These are phyloP conservation scores for Thamnidium elegans DNA, from an alignment of 192 early-diverging fungal species.

Conservation along the genomic window DNA sequence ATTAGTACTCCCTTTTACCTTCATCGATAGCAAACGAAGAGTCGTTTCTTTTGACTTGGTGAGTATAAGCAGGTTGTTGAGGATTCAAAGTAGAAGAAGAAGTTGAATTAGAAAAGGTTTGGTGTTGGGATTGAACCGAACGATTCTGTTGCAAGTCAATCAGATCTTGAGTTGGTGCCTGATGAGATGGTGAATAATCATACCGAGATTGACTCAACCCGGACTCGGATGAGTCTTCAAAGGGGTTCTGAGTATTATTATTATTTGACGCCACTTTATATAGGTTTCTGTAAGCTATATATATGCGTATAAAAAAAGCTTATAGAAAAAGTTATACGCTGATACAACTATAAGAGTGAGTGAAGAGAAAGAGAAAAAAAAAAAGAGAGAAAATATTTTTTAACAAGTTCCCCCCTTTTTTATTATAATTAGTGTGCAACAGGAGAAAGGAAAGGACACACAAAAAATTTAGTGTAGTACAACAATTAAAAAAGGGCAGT, in stretches of 20 bases:
- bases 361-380: not conserved
- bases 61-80: not conserved
- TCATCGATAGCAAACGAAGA: constrained; percentile 15
- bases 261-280: constrained; percentile 19
- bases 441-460: not conserved
- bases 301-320: not conserved
- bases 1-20: not conserved
- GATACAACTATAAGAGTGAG: not conserved
- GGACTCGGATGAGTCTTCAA: constrained; percentile 18
- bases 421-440: not conserved
- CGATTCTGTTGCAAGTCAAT: constrained; percentile 19
- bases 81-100: not conserved
- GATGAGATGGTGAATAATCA: not conserved
- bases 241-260: constrained; percentile 13
- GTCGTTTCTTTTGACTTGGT: not conserved
- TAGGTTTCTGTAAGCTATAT: not conserved
- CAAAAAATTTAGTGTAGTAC: not conserved
- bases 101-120: not conserved
- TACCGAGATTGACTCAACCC: constrained; percentile 2
- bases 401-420: not conserved
- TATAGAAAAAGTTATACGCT: not conserved
- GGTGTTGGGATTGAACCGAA: not conserved
- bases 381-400: not conserved
- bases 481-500: not conserved
- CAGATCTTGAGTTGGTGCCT: constrained; percentile 3